These are phyloP conservation scores for Cryptosporidium ubiquitum DNA, from an alignment of 169 alveolate genomes.

Conservation along the genomic window DNA sequence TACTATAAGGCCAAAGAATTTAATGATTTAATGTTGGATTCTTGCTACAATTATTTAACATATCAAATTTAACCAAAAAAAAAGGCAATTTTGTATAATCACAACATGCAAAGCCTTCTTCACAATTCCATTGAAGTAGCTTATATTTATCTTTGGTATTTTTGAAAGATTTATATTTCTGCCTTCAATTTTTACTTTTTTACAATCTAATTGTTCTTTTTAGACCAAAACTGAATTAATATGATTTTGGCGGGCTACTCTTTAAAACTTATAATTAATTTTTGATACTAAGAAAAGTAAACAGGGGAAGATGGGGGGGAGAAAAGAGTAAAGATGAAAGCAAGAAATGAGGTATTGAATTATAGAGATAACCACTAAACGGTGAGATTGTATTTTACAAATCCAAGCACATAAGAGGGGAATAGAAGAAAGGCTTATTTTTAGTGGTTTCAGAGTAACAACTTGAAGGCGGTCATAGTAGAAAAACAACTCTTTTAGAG, in stretches of 20 bases:
- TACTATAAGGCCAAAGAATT: no score
- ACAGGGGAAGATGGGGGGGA: neutral
- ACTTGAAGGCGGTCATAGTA: no score
- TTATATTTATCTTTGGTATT: neutral
- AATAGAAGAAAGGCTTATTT: no score
- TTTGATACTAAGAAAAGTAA: neutral
- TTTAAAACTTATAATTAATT: neutral
- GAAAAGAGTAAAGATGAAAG: neutral
- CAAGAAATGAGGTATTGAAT: neutral
- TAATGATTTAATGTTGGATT: no score
- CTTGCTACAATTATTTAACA: neutral
- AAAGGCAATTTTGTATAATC: neutral
- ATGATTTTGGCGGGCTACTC: neutral
- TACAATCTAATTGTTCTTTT: neutral
- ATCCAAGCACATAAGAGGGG: neutral
- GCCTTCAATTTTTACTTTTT: neutral
- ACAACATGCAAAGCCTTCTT: neutral
- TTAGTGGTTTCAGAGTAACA: neutral
- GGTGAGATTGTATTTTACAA: no score
- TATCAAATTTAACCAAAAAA: neutral
- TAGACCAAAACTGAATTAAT: neutral
- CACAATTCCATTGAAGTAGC: neutral
- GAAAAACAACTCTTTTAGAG: neutral
- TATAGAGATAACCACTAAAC: no score
- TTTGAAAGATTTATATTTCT: neutral